Percentiles rank a stretch among this genome's conserved stretches.
phyloP scores from a whole-genome alignment of 805 yeast genomes.

The Kluyveromyces siamensis region DNA sequence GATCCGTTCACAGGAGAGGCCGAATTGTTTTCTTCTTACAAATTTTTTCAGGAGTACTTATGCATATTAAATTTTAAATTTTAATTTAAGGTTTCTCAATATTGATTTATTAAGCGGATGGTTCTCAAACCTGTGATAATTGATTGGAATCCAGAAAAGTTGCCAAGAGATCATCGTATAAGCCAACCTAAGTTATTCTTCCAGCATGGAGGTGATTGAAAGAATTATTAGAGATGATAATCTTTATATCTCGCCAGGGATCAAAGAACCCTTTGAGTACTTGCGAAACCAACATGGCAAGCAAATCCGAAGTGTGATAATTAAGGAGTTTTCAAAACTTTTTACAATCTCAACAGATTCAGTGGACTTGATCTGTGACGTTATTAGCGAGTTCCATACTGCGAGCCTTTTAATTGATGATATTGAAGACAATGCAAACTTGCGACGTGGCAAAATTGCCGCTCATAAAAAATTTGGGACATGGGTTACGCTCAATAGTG shows the following conservation, averaged over 20 bases:
- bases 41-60: neutral
- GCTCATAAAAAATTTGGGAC: slow-evolving; percentile 73
- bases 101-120: too few species aligned
- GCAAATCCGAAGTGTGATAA: slow-evolving; percentile 40
- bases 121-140: too few species aligned
- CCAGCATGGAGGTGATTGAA: neutral
- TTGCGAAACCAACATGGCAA: slow-evolving; percentile 46
- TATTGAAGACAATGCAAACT: slow-evolving; percentile 67
- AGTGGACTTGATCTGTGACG: slow-evolving; percentile 33
- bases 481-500: slow-evolving; percentile 74
- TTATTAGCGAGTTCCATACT: slow-evolving; percentile 54
- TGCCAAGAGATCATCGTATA: too few species aligned
- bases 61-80: too few species aligned
- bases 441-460: slow-evolving; percentile 70
- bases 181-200: neutral
- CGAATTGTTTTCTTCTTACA: neutral
- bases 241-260: neutral
- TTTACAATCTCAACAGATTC: slow-evolving; percentile 34
- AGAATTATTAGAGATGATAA: neutral
- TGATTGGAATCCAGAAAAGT: too few species aligned
- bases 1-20: neutral
- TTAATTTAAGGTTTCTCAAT: neutral
- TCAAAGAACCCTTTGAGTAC: slow-evolving; percentile 39
- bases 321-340: slow-evolving; percentile 45
- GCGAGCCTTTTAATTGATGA: slow-evolving; percentile 75